Evolutionary conservation across 495 filamentous ascomycete species (phyloP).

Genomic region (Letharia columbiana): DNA sequence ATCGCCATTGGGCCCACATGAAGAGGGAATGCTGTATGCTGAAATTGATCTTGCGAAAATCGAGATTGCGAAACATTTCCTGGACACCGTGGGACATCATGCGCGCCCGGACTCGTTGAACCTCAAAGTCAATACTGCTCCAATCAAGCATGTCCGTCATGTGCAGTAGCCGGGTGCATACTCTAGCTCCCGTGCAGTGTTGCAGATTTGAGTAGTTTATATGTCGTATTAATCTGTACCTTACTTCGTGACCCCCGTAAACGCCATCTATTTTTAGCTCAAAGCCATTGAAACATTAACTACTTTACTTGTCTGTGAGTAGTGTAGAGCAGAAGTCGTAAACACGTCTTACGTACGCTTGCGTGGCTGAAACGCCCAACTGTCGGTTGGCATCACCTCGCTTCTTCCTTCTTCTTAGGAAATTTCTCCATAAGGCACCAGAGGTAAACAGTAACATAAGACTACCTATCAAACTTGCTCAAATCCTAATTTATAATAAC

Average conservation of each 20-base stretch:
- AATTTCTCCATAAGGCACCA: no score
- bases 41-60: neutral
- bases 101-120: neutral
- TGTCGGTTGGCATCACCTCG: neutral
- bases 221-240: no score
- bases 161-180: neutral
- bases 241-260: no score
- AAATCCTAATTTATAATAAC: neutral
- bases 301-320: neutral
- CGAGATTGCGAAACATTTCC: neutral
- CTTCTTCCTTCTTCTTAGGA: neutral
- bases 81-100: neutral
- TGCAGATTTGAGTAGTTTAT: no score
- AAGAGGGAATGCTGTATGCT: neutral
- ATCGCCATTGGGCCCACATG: neutral
- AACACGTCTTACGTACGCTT: neutral
- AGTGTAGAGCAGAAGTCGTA: neutral
- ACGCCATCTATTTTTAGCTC: slow-evolving; percentile 2
- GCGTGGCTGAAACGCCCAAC: neutral
- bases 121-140: neutral
- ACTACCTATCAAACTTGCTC: no score
- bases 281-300: neutral
- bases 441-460: no score
- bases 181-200: no score
- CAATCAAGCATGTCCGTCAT: neutral